Evolutionary conservation across 2,329 filamentous ascomycete genomes (phyloP), one percentile per base, ranked within the genome.

Genomic region (Apiospora kogelbergensis): DNA sequence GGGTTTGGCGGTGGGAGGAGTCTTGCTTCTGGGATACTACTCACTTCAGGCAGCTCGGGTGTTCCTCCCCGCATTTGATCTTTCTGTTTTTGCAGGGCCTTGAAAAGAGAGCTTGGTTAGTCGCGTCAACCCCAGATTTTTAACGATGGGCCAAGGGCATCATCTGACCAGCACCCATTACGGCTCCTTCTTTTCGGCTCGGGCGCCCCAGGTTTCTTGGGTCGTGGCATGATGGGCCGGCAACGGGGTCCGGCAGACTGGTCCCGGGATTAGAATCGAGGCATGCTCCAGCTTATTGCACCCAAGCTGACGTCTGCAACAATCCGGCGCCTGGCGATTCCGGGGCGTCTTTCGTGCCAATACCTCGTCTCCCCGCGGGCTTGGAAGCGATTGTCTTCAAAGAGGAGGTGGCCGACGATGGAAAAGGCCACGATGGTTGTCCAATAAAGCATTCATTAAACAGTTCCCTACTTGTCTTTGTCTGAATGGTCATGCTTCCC

Each of bases 51-150:
- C 93, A 95, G 71, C 80, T 81, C 17, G 93, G 93, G 73, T 91
- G 91, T 76, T 92, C 90, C 79, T 95, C 93, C 71, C 91, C 92
- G 80, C 93, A 95, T 83, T 95, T 95, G 72, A 93, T 88, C 79
- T 93, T 95, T 70, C 91, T 87, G 72, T 87, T 87, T 82, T 95
- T 95, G 82, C 93, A 95, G 15, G 91, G 91, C 91, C 91, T 93
- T 64, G 48, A 13, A 42, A 15, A 33, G 63, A 37, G 30, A 33
- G 33, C 67, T 66, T 66, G 33, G 71, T 77, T 68, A 76, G 65
- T 67, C 65, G 33, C 40, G 10, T 37, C 65, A 67, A 57, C 44
- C 44, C 42, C 65, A 42, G 41, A 67, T 41, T 57, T 57, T 33
- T 45, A 26, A 57, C 9, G 45, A 53, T 44, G 42, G 40, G 65